Evolutionary conservation across 768 basidiomycete genomes (phyloP).

Genomic region (Podaxis mareebaensis): DNA sequence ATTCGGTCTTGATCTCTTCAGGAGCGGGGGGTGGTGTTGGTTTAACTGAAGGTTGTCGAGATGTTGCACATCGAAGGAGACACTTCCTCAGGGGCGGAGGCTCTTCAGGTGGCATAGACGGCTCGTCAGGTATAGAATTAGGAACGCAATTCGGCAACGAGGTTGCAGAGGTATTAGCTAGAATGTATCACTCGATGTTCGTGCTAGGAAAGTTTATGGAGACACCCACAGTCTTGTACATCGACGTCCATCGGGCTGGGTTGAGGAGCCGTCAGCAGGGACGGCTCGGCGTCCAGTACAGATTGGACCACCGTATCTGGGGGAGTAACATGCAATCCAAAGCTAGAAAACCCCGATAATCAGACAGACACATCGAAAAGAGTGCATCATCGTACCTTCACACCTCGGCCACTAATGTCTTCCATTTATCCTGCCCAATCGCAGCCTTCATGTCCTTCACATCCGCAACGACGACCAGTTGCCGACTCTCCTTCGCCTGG

Average conservation of each 20-base stretch:
- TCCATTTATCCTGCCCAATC: constrained; percentile 58
- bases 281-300: constrained; percentile 38
- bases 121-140: constrained; percentile 55
- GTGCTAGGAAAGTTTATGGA: neutral
- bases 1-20: constrained; percentile 10
- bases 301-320: constrained; percentile 53
- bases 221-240: constrained; percentile 6
- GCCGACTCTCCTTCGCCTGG: constrained; percentile 49
- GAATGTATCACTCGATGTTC: neutral
- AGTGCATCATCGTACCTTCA: constrained; percentile 41
- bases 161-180: constrained; percentile 31
- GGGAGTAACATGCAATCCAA: constrained; percentile 42
- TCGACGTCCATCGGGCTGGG: constrained; percentile 20
- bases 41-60: constrained; percentile 42
- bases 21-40: constrained; percentile 17
- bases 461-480: constrained; percentile 55
- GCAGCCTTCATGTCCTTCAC: constrained; percentile 44
- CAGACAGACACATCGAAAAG: neutral
- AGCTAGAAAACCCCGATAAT: constrained; percentile 26
- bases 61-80: constrained; percentile 38
- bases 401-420: constrained; percentile 49
- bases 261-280: constrained; percentile 25
- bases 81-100: constrained; percentile 23
- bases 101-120: constrained; percentile 36
- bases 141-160: constrained; percentile 48